Base-by-base conservation (phyloP, 805 yeast genomes). In the Wickerhamomyces strasburgensis region DNA sequence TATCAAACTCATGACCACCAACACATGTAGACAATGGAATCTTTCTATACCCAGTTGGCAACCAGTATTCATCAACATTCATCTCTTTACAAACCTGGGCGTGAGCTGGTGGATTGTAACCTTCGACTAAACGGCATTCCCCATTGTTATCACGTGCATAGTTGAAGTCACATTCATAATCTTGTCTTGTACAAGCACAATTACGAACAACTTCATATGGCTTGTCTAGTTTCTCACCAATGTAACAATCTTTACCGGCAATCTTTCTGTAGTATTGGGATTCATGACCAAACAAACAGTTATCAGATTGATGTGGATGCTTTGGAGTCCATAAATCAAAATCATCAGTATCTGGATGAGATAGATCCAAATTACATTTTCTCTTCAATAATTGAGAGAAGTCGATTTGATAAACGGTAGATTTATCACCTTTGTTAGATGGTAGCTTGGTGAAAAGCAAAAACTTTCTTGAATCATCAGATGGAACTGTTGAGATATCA, bases 161-260 rank as follows among this genome's bases (percentile, higher is more conserved):
- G 61, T 89, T 89, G 65, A 79, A 86, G 58, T 93, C 98, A 71
- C 98, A 93, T 60, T 93, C 98, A 54, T 67, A 93, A 54, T 90
- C 98, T 35, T 73, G 72, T 59, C 96, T 73, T 0, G 93, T 71
- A 64, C 98, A 93, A 1, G 81, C 56, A 64, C 98, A 93, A 57
- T 84, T 80, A 42, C 76, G 67, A 9, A 72, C 56, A 10, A 72
- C 65, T 46, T 69, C 71, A 52, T 68, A 73, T 2, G 84, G 88
- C 19, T 73, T 65, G 19, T 64, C 56, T 29, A 84, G 65, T 31
- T 82, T 77, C 37, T 74, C 74, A 38, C 68, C 74, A 43, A 86
- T 80, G 52, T 78, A 84, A 61, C 95, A 90, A 39, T 65, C 64
- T 32, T 68, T 71, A 17, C 75, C 76, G 1, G 78, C 63, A 14